Conservation (phyloP, 768 basidiomycete species). For the Podaxis carcinomalis region DNA sequence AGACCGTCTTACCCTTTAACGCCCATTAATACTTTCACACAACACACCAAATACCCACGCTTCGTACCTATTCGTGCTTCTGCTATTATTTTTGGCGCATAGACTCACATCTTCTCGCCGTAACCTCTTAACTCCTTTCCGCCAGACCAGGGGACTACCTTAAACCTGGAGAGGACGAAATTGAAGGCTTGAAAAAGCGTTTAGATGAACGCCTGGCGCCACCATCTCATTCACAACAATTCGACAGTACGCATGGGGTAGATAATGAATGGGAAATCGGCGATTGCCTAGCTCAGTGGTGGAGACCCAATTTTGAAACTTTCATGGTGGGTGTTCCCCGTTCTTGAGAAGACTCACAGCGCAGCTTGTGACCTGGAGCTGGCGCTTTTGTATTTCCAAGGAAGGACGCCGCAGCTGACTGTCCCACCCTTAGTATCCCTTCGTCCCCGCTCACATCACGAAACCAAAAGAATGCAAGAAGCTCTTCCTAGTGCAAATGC, state of each 20-base stretch:
- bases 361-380: neutral
- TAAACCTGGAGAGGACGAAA: constrained; percentile 92
- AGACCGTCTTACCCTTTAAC: neutral
- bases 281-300: constrained; percentile 98
- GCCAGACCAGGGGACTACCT: constrained; percentile 95
- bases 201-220: constrained; percentile 89
- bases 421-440: constrained; percentile 66
- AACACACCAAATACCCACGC: neutral
- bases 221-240: constrained; percentile 62
- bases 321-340: constrained; percentile 77
- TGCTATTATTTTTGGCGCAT: neutral
- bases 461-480: constrained; percentile 99
- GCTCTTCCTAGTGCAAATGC: constrained; percentile 92
- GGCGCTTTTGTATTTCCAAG: too few relatives aligned
- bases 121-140: neutral
- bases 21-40: neutral
- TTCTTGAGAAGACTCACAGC: neutral
- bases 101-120: neutral
- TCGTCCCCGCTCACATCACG: constrained; percentile 91
- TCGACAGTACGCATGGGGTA: constrained; percentile 69
- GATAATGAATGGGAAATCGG: constrained; percentile 95
- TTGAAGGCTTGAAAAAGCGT: constrained; percentile 83
- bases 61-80: neutral
- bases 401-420: neutral
- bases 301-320: constrained; percentile 96